Evolutionary conservation across 345 rosid genomes (phyloP).

Genomic region (Melastoma malabathricum): DNA sequence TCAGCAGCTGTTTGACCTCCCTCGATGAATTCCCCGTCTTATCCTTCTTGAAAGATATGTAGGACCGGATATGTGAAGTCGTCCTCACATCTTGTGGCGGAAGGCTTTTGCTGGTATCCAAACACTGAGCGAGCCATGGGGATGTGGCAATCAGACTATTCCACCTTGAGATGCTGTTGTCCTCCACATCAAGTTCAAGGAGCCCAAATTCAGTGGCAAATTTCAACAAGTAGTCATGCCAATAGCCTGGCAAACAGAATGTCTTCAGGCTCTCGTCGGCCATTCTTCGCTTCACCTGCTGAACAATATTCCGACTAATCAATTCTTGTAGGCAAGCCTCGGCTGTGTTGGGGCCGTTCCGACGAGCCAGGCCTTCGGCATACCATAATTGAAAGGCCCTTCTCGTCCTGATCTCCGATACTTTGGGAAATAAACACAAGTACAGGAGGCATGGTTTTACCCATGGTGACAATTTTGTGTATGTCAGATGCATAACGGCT

Average conservation of each 20-base stretch:
- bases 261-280: conserved; percentile 1
- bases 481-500: conserved; percentile 1
- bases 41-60: too few species aligned
- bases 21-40: too few species aligned
- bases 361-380: conserved; percentile 12
- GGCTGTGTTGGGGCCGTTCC: background rate
- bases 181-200: background rate
- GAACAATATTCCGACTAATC: conserved; percentile 8
- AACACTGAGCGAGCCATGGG: too few species aligned
- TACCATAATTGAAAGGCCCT: conserved; percentile 23
- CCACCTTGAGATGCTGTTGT: background rate
- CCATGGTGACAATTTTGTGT: background rate
- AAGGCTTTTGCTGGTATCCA: too few species aligned
- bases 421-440: conserved; percentile 21
- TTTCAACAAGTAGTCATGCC: conserved; percentile 8
- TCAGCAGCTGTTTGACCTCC: conserved; percentile 9
- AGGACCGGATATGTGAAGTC: too few species aligned
- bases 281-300: conserved; percentile 5
- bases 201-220: background rate
- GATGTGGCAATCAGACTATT: too few species aligned
- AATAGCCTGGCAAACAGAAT: background rate
- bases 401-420: conserved; percentile 12
- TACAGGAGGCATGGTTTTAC: conserved; percentile 14
- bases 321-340: conserved; percentile 7
- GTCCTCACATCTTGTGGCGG: too few species aligned